Evolutionary conservation across 257 asterid species (phyloP).

Genomic region (Nicotiana tabacum): DNA sequence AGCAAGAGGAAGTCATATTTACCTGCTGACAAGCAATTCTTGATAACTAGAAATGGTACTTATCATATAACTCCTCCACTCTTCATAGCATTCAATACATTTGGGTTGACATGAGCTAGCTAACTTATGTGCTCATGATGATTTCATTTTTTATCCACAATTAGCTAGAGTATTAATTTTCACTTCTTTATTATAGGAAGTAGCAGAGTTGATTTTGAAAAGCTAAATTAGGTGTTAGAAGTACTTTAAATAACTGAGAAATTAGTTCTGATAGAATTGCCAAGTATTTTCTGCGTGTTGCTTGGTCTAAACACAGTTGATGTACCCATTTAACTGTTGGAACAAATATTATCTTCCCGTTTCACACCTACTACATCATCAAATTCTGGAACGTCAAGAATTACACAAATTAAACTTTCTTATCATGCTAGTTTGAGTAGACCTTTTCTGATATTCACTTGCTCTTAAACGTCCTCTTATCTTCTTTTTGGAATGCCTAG

Average conservation of each 20-base stretch:
- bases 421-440: background rate
- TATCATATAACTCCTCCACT: background rate
- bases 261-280: background rate
- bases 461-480: background rate
- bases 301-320: background rate
- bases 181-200: background rate
- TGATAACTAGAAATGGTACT: constrained; percentile 88
- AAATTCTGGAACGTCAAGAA: background rate
- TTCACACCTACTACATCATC: background rate
- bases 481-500: background rate
- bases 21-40: constrained; percentile 78
- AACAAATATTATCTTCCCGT: background rate
- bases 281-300: background rate
- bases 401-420: background rate
- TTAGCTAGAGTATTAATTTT: background rate
- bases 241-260: background rate
- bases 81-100: background rate
- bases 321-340: background rate
- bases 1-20: constrained; percentile 90
- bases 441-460: background rate
- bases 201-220: background rate
- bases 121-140: background rate
- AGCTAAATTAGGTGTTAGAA: background rate
- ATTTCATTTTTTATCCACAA: background rate
- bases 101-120: background rate